Evolutionary conservation across 192 early-diverging fungal species (phyloP), one percentile per base, ranked within the genome.

Genomic region (Coemansia sp.): DNA sequence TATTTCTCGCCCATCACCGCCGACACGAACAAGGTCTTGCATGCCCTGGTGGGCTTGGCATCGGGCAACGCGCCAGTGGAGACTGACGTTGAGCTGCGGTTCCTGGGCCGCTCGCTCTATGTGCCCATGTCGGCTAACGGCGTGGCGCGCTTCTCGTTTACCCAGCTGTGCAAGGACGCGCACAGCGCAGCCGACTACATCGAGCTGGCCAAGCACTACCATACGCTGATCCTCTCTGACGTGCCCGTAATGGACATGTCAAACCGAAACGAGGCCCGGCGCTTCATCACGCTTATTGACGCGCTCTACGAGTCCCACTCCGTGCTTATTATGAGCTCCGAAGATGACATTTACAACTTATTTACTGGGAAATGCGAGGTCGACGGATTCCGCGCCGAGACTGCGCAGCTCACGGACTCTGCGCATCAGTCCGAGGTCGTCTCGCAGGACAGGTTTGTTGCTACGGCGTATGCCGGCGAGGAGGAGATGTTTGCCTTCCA

Each of bases 401-500:
- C 69, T 20, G 42, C 57, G 41, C 17, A 56, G 12, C 40, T 49
- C 15, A n/a, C 29, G 11, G 39, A 61, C 5, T 42, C 59, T 2
- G 40, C 61, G 6, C 10, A 32, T n/a, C 19, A 45, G 43, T 29
- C 61, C 17, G 56, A 62, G 57, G 51, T 71, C 6, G 31, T 51
- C 12, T 42, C 46, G 25, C 40, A 35, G 40, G 42, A 37, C 54
- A 67, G 12, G 65, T 58, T 58, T 24, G 31, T 31, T 17, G 73
- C 61, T 1, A 29, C 64, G 60, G 43, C 73, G 14, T 73, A 68
- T 67, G 65, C 74, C 7, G 94, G 94, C 20, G 89, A 94, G 43
- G 97, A 99, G 73, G 97, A 99, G 71, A 87, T 89, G 11, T 99
- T 99, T 89, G 96, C 97, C 14, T 96, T 99, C 62, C 91, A 94